These are phyloP conservation scores for Cryptomeria japonica DNA, from an alignment of 75 land plant genomes.

Conservation along the genomic window DNA sequence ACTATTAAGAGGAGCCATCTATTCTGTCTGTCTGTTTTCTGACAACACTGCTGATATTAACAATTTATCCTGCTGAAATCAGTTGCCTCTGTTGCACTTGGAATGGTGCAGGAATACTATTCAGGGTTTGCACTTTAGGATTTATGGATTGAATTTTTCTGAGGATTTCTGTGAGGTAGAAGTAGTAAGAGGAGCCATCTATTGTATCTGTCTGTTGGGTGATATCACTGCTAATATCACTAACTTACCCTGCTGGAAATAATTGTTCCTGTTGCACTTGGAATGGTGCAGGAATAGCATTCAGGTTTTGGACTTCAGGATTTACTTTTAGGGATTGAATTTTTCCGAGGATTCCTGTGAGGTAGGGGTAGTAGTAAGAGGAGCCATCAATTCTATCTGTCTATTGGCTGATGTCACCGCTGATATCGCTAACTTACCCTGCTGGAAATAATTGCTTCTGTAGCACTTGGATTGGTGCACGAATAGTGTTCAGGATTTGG, in stretches of 20 bases:
- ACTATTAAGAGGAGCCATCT: neutral
- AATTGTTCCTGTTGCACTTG: neutral
- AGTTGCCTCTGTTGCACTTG: neutral
- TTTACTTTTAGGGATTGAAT: neutral
- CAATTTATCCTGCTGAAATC: neutral
- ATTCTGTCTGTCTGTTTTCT: neutral
- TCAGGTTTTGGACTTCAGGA: neutral
- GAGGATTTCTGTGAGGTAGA: too few relatives aligned
- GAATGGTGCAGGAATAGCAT: neutral
- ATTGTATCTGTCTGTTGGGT: neutral
- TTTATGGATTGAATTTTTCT: neutral
- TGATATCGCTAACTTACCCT: neutral
- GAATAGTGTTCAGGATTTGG: neutral
- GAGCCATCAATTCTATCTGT: too few relatives aligned
- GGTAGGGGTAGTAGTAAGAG: too few relatives aligned
- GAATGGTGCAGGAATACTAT: neutral
- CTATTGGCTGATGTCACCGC: neutral
- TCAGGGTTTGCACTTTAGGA: neutral
- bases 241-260: neutral
- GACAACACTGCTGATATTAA: neutral
- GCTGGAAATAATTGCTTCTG: neutral
- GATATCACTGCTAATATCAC: neutral
- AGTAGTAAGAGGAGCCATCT: too few relatives aligned
- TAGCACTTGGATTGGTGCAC: neutral
- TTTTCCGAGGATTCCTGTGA: too few relatives aligned